Conservation (phyloP, 169 alveolate species). For the Cryptosporidium baileyi region DNA sequence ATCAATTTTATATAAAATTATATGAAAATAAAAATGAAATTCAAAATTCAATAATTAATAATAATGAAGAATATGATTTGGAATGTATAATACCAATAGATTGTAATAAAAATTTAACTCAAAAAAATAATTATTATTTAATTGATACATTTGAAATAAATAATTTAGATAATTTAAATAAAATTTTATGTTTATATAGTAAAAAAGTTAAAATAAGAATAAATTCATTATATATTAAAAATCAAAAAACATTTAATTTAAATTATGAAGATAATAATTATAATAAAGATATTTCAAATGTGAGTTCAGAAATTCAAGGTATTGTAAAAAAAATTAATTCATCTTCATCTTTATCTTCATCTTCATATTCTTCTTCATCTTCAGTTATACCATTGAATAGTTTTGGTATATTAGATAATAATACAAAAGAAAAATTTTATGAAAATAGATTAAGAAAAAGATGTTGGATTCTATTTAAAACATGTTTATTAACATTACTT, state of each 20-base stretch:
- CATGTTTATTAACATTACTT: conserved; percentile 1
- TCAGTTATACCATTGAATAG: not conserved
- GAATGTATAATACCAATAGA: not conserved
- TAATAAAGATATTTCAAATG: not conserved
- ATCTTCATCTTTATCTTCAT: conserved; percentile 1
- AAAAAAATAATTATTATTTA: not conserved
- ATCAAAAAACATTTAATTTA: not conserved
- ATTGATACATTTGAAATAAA: not conserved
- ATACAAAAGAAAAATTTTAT: not conserved
- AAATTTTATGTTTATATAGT: not conserved
- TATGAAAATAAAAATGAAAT: not conserved
- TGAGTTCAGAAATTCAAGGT: not conserved
- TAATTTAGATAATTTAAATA: not conserved
- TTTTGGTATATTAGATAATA: not conserved
- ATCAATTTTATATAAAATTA: not conserved
- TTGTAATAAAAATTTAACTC: not conserved
- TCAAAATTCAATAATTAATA: not conserved
- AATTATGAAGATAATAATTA: not conserved
- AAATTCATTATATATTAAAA: no score
- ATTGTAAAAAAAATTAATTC: not conserved
- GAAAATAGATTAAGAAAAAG: conserved; percentile 10
- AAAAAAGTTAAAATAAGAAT: not conserved
- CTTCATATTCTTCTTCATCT: conserved; percentile 20
- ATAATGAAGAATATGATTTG: not conserved
- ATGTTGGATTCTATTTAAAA: conserved; percentile 44